phyloP scores from a whole-genome alignment of 2,329 filamentous ascomycete species.

The Ustulina deusta region DNA sequence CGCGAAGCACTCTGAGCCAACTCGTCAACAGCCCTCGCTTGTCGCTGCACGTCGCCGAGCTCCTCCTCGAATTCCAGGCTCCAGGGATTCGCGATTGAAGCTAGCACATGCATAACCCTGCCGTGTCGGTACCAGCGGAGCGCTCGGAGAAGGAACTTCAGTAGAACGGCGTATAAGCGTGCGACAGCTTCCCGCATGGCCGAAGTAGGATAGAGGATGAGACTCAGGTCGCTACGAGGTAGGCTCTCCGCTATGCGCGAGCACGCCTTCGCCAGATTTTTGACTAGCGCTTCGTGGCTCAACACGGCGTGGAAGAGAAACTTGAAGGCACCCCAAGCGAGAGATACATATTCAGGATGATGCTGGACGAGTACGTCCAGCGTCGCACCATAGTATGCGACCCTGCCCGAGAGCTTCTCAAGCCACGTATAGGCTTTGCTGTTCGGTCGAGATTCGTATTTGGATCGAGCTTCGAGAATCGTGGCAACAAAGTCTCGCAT shows the following conservation, averaged over 20 bases:
- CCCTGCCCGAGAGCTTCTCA: neutral
- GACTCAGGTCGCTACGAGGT: neutral
- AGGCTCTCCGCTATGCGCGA: neutral
- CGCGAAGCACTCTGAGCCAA: constrained; percentile 1
- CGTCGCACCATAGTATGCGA: neutral
- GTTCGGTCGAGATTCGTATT: constrained; percentile 4
- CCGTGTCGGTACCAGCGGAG: neutral
- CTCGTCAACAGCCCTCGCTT: neutral
- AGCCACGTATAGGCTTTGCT: constrained; percentile 5
- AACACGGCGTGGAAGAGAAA: constrained; percentile 18
- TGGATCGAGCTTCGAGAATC: neutral
- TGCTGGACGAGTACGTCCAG: constrained; percentile 34
- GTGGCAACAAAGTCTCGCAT: neutral
- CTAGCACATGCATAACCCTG: neutral
- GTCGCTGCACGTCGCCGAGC: neutral
- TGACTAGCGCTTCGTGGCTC: neutral
- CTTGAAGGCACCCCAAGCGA: constrained; percentile 28
- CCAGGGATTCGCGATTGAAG: neutral
- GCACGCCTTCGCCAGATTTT: neutral
- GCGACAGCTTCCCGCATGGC: constrained; percentile 1
- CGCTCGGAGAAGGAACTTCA: neutral
- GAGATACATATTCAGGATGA: constrained; percentile 29
- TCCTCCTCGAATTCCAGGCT: neutral
- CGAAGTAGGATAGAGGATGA: neutral
- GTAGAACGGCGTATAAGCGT: neutral